Base-by-base conservation (phyloP, 1,284 basidiomycete genomes). In the Rhizoctonia solani region DNA sequence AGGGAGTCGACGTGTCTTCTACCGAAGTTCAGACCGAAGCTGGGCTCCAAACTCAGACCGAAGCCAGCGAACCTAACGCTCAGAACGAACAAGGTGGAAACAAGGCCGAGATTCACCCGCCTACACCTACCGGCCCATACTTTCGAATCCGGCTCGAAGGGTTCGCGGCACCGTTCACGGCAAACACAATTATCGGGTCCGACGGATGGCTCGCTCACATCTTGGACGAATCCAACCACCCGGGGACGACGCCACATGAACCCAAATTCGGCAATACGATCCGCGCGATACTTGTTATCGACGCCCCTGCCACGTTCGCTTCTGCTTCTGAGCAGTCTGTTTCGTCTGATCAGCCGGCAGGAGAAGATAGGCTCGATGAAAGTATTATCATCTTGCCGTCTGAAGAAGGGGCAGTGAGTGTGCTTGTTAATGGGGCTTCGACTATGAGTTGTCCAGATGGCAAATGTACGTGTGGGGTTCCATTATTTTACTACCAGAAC, bases 311-410 rank as follows among this genome's bases (percentile, higher is more conserved):
- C n/a, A 34, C 56, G 44, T 61, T 61, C 19, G 27, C 44, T 29
- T 61, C 47, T 30, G 14, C 44, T 16, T 29, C 47, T 30, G 56
- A 49, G 5, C 41, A 44, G 41, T 16, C 41, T 4, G 41, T 5
- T 16, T 5, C 14, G 13, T 19, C 54, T 3, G 37, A 19, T 2
- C 29, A 54, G 19, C 19, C 23, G 9, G 39, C 30, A n/a, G 34
- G 39, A 54, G 34, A 32, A 16, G n/a, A 19, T 30, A 72, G 76
- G 6, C 76, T 87, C 21, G 92, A 94, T 74, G 89, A 89, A 8
- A 85, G 86, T 0, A 76, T 96, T 2, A 73, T 95, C 8, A 82
- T 97, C 3, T 94, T 97, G 71, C 93, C 95, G 0, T 94, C 95
- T 0, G 79, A 85, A 5, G 67, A 74, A 0, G 77, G 76, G 5